phyloP scores from a whole-genome alignment of 345 rosid genomes.

The Kernera saxatilis region DNA sequence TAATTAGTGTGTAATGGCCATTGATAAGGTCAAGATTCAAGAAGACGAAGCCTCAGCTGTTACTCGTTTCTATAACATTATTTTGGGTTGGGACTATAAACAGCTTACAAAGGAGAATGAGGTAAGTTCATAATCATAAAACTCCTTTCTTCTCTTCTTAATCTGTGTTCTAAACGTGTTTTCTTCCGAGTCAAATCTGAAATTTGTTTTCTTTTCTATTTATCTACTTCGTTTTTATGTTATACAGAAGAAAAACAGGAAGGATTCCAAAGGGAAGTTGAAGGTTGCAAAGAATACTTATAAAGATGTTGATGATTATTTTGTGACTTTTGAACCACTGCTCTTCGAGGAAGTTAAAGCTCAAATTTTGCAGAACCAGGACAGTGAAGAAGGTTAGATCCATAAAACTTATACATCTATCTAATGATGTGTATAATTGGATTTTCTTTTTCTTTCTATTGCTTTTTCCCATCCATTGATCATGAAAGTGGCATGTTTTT shows the following conservation, averaged over 20 bases:
- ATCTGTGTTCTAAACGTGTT: neutral
- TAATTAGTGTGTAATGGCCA: slow-evolving; percentile 36
- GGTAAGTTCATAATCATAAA: slow-evolving; percentile 25
- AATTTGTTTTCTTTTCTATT: neutral
- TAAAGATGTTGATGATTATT: slow-evolving; percentile 67
- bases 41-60: slow-evolving; percentile 51
- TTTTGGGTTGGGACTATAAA: slow-evolving; percentile 80
- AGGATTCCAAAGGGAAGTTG: slow-evolving; percentile 32
- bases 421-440: too few relatives aligned
- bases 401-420: neutral
- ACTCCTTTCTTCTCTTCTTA: neutral
- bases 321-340: slow-evolving; percentile 78
- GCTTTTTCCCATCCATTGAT: neutral
- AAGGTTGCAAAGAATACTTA: slow-evolving; percentile 59
- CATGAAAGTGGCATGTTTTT: neutral
- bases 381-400: slow-evolving; percentile 65
- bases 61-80: slow-evolving; percentile 54
- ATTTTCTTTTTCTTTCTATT: neutral
- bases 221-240: neutral
- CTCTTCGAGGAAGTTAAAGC: slow-evolving; percentile 93
- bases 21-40: slow-evolving; percentile 50
- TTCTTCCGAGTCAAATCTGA: neutral
- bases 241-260: slow-evolving; percentile 31
- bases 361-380: slow-evolving; percentile 70
- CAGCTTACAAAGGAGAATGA: slow-evolving; percentile 47